phyloP scores from a whole-genome alignment of 169 alveolate genomes.

The Eimeria brunetti region DNA sequence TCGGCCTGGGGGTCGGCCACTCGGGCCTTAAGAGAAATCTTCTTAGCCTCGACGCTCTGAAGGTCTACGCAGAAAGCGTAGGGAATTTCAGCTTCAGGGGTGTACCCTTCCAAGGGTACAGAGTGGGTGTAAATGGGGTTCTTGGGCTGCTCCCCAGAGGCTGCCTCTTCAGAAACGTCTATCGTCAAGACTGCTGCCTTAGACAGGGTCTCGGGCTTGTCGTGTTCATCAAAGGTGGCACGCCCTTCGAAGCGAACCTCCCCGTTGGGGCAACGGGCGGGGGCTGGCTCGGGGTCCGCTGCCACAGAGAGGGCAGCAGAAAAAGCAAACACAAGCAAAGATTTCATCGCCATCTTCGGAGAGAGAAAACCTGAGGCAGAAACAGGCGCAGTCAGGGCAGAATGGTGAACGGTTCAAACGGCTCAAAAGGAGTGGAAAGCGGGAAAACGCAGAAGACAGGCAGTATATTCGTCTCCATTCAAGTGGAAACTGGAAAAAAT shows the following conservation, averaged over 20 bases:
- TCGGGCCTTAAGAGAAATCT: constrained; percentile 52
- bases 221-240: constrained; percentile 50
- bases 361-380: neutral
- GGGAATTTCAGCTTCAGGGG: constrained; percentile 45
- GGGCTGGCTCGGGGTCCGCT: constrained; percentile 46
- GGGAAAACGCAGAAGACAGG: too few species aligned
- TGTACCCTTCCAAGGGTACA: constrained; percentile 16
- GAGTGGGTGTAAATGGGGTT: constrained; percentile 55
- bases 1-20: constrained; percentile 22
- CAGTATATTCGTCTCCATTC: neutral
- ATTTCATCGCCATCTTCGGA: constrained; percentile 8
- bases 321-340: constrained; percentile 30
- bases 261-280: constrained; percentile 30
- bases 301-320: constrained; percentile 50
- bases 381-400: neutral
- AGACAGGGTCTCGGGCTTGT: constrained; percentile 21
- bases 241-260: constrained; percentile 64
- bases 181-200: constrained; percentile 60
- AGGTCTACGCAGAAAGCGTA: constrained; percentile 60
- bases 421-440: too few species aligned
- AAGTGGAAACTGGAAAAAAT: neutral
- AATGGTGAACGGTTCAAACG: neutral
- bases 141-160: constrained; percentile 42
- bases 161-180: constrained; percentile 54
- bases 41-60: constrained; percentile 20